Percentiles rank a stretch among this genome's conserved stretches.
phyloP scores from a whole-genome alignment of 73 alveolate species.

The Blepharisma japonicum region DNA sequence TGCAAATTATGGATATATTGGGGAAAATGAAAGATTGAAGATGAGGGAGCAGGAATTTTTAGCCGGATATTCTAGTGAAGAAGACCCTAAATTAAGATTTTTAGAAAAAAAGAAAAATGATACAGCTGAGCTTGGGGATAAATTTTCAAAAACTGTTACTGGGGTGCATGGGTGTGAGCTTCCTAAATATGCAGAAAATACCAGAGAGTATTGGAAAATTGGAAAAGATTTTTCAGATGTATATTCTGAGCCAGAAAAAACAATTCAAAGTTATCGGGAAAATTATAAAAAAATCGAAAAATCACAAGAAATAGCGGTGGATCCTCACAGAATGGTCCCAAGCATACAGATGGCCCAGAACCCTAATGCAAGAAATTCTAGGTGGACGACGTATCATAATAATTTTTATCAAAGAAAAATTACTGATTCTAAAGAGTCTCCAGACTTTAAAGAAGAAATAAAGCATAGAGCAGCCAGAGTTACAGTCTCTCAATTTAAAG shows the following conservation, averaged over 20 bases:
- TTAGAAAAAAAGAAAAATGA: not conserved
- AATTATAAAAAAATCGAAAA: not conserved
- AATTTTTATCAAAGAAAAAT: not conserved
- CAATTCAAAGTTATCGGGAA: not conserved
- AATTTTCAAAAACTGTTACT: slow-evolving; percentile 1
- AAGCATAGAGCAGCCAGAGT: not conserved
- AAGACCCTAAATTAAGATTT: not conserved
- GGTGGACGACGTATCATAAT: slow-evolving; percentile 4
- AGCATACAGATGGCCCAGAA: not conserved
- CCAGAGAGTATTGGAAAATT: slow-evolving; percentile 16
- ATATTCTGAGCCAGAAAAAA: not conserved
- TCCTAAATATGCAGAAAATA: slow-evolving; percentile 20
- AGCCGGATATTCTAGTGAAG: not conserved
- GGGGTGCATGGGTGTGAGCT: slow-evolving; percentile 70
- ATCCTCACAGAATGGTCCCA: not conserved
- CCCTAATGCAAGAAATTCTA: not conserved
- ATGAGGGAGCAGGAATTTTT: not conserved
- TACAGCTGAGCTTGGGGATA: not conserved
- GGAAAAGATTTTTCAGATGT: not conserved
- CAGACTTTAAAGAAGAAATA: not conserved
- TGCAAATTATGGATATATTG: not conserved
- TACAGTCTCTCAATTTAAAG: not conserved
- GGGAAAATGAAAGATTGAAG: not conserved
- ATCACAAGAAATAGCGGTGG: not conserved
- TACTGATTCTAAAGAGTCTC: not conserved